phyloP scores from a whole-genome alignment of 2,329 filamentous ascomycete species.

The Hypoxylon sp. region DNA sequence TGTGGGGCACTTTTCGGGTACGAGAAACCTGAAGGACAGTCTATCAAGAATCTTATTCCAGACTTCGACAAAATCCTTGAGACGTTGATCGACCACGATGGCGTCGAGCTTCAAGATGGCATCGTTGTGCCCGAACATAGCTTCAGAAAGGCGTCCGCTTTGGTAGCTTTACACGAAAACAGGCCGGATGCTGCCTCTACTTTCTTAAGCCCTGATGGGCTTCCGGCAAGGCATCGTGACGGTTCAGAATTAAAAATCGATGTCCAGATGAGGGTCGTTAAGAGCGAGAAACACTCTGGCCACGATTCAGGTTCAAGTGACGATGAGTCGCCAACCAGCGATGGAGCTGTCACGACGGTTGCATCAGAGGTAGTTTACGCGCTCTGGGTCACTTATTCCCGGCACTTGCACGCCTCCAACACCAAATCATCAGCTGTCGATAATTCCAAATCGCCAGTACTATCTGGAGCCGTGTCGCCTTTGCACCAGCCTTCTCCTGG shows the following conservation, averaged over 20 bases:
- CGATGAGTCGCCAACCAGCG: slow-evolving; percentile 55
- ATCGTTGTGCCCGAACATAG: slow-evolving; percentile 97
- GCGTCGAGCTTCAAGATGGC: slow-evolving; percentile 87
- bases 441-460: slow-evolving; percentile 71
- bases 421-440: slow-evolving; percentile 62
- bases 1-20: slow-evolving; percentile 93
- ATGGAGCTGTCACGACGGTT: slow-evolving; percentile 63
- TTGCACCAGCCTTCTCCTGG: slow-evolving; percentile 84
- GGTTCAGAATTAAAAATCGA: slow-evolving; percentile 94
- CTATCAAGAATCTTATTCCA: slow-evolving; percentile 85
- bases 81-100: slow-evolving; percentile 88
- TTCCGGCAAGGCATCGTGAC: slow-evolving; percentile 89
- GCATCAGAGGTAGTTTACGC: slow-evolving; percentile 90
- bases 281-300: slow-evolving; percentile 79
- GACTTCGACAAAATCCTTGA: slow-evolving; percentile 87
- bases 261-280: slow-evolving; percentile 95
- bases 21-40: slow-evolving; percentile 83
- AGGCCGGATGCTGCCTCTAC: slow-evolving; percentile 82
- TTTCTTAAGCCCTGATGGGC: slow-evolving; percentile 86
- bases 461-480: slow-evolving; percentile 78
- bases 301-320: slow-evolving; percentile 52
- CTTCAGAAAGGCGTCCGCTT: slow-evolving; percentile 88
- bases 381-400: slow-evolving; percentile 96
- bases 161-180: slow-evolving; percentile 86
- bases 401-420: slow-evolving; percentile 86